Evolutionary conservation across 441 rosid species (phyloP), one percentile per base, ranked within the genome.

Genomic region (Jatropha multifida): DNA sequence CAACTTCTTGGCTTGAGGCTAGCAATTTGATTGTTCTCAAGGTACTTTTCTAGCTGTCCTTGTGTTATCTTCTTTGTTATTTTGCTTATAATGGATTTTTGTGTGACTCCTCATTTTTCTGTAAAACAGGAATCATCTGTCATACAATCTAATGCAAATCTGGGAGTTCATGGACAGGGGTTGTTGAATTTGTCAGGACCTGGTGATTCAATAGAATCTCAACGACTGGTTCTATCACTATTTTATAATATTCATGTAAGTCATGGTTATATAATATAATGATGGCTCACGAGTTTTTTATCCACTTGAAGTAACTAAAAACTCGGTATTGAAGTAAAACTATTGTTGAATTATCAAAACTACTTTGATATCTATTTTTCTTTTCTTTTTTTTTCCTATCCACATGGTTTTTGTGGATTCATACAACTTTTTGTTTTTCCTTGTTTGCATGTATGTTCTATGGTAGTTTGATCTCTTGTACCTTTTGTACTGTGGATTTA

Each of bases 81-180:
- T 60, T 74, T 83, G 65, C 73, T 66, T 41, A 40, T 78, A 7
- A 68, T 41, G 71, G 65, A 62, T 68, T 62, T 38, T 10, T 59
- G 23, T 40, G 15, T 75, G 51, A 72, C 42, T n/a, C 37, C 7
- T 11, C 18, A 44, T 76, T 11, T 37, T 74, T 75, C 54, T 75
- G 68, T 79, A 10, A 69, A 77, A 78, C 92, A 96, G 99, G 97
- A 88, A 74, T 91, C 97, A 74, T 96, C 99, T 79, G 91, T 90
- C 52, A 90, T 96, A 78, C 97, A 85, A 76, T 96, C 99, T 66
- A 93, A 94, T 86, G 98, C 98, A 73, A 93, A 96, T 85, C 88
- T 97, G 73, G 98, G 88, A 81, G 97, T 97, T 82, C 97, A 87
- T 79, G 99, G 99, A 54, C 99, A 97, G 85, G 99, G 99, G 81